phyloP scores from a whole-genome alignment of 1,139 yeast species.

The Kazachstania sp. region DNA sequence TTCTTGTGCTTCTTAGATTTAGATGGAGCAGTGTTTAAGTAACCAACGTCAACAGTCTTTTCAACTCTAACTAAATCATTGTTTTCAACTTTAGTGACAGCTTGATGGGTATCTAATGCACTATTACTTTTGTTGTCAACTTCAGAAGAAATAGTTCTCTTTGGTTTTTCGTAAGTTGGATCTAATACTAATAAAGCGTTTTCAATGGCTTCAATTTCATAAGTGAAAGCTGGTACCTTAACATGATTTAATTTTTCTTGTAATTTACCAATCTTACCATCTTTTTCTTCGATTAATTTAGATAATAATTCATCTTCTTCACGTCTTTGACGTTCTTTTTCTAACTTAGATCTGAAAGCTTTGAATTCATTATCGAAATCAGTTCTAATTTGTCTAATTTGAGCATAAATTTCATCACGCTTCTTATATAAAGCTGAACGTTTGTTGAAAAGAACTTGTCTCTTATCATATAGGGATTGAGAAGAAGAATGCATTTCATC shows the following conservation, averaged over 20 bases:
- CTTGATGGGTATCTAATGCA: constrained; percentile 27
- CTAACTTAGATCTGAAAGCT: constrained; percentile 61
- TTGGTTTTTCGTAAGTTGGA: constrained; percentile 64
- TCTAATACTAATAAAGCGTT: constrained; percentile 64
- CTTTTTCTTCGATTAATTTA: constrained; percentile 50
- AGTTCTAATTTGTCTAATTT: constrained; percentile 54
- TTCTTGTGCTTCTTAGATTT: constrained; percentile 48
- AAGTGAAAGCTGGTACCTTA: constrained; percentile 77
- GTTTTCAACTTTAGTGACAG: constrained; percentile 44
- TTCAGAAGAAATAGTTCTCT: constrained; percentile 26
- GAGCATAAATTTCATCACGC: constrained; percentile 59
- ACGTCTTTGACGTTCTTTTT: constrained; percentile 60
- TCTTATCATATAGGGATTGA: constrained; percentile 59
- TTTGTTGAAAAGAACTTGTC: constrained; percentile 53
- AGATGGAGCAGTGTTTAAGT: constrained; percentile 37
- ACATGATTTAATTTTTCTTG: constrained; percentile 59
- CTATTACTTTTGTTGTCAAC: constrained; percentile 21
- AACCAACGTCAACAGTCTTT: constrained; percentile 49
- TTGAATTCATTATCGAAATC: constrained; percentile 66
- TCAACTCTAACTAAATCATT: constrained; percentile 51
- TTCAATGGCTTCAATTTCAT: constrained; percentile 67
- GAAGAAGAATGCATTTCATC: constrained; percentile 55
- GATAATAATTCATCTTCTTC: constrained; percentile 57
- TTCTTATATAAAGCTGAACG: constrained; percentile 61
- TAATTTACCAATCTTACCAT: constrained; percentile 55